Percentiles rank a stretch among this genome's conserved stretches.
These are phyloP conservation scores for Eucalyptus cloeziana DNA, from an alignment of 345 rosid genomes.

Conservation along the genomic window DNA sequence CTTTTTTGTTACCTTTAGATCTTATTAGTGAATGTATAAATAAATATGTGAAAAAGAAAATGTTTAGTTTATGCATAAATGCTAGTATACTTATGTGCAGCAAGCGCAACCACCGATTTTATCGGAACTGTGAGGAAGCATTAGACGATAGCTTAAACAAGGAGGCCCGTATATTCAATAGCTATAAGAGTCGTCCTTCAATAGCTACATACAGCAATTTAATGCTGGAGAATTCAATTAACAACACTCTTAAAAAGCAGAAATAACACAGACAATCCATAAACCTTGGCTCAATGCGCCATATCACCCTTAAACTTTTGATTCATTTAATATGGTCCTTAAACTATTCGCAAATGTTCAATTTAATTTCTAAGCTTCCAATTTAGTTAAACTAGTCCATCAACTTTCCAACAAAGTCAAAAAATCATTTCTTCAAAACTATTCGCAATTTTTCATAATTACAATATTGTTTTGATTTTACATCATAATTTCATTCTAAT, in stretches of 20 bases:
- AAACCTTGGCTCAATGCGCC: not conserved
- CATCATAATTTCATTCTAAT: not conserved
- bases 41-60: not conserved
- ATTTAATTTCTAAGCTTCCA: not conserved
- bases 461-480: not conserved
- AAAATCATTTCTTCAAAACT: not conserved
- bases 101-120: not conserved
- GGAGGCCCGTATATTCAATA: not conserved
- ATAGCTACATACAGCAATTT: not conserved
- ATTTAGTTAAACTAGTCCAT: not conserved
- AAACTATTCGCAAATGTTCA: not conserved
- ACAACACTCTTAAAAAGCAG: not conserved
- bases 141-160: not conserved
- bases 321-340: too few relatives aligned
- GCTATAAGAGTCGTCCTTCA: not conserved
- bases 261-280: not conserved
- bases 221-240: not conserved
- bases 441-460: not conserved
- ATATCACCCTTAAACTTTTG: not conserved
- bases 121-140: not conserved
- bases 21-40: not conserved
- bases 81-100: not conserved
- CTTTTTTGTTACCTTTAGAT: not conserved
- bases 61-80: not conserved
- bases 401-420: not conserved